A percentile compares a stretch with the other conserved stretches of the same genome.
Conservation (phyloP, 192 early-diverging fungal genomes). For the Chytriomyces sp. region DNA sequence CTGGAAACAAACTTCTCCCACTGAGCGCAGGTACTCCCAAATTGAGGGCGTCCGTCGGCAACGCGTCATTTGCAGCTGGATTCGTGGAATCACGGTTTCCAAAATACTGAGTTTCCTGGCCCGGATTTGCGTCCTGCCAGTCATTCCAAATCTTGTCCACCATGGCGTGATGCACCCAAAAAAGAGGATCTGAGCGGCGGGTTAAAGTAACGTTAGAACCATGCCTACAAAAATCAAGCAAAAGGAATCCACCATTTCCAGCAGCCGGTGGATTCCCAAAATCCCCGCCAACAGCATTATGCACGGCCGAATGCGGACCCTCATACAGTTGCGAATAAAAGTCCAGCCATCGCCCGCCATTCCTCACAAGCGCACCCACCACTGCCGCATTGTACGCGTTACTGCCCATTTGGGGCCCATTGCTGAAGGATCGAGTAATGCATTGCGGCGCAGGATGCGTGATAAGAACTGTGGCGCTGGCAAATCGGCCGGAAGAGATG, state of each 20-base stretch:
- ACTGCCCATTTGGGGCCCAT: not conserved
- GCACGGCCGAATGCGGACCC: constrained; percentile 41
- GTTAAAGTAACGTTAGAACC: not conserved
- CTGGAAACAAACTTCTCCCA: not conserved
- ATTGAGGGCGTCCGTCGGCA: not conserved
- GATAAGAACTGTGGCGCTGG: constrained; percentile 39
- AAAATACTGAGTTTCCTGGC: not conserved
- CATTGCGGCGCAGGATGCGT: constrained; percentile 9
- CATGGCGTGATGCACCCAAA: constrained; percentile 68
- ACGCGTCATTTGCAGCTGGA: constrained; percentile 1
- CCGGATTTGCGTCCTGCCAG: constrained; percentile 18
- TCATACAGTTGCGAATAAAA: constrained; percentile 43
- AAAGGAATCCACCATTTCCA: not conserved
- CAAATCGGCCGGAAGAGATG: constrained; percentile 55
- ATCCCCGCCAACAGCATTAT: constrained; percentile 52
- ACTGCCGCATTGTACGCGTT: constrained; percentile 6
- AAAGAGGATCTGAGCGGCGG: constrained; percentile 54
- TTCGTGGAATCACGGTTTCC: not conserved
- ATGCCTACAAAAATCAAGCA: constrained; percentile 51
- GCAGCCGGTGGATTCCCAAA: constrained; percentile 37
- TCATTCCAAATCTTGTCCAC: constrained; percentile 56
- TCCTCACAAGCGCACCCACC: not conserved
- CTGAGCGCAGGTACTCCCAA: not conserved
- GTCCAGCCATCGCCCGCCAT: constrained; percentile 12
- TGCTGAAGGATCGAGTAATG: constrained; percentile 21